Evolutionary conservation across 108 stramenopile species (phyloP), one percentile per base, ranked within the genome.

Genomic region (Cyclotella baltica): DNA sequence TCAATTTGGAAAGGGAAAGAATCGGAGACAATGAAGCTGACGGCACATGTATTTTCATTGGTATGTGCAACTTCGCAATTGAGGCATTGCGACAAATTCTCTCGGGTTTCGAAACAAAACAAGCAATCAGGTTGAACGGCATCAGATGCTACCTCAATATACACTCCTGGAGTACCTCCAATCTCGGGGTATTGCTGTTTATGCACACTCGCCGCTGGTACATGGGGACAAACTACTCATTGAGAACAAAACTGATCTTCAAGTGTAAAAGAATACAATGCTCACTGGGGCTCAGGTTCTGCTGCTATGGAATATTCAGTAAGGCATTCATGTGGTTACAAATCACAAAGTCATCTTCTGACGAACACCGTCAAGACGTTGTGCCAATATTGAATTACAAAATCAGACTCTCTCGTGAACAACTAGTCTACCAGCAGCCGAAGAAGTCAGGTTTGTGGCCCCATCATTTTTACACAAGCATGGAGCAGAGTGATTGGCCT

Each of bases 41-140:
- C 10, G 89, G 87, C 0, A 23, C 73, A 20, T 85, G 87, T 40
- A 63, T 63, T 19, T 66, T 68, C 11, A 72, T 97, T 36, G 96
- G 96, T 15, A 92, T 97, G 46, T 86, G 83, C 64, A 94, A 97
- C 62, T 97, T 97, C 36, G 77, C 83, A 23, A 72, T 76, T 3
- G 47, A 22, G 33, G 88, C 90, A 36, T 70, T 94, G 33, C 13
- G 40, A 3, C 62, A 70, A 36, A 80, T 97, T 27, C 80, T 95
- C 22, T 25, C 77, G 0, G 19, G 27, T 1, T 90, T 85, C 37
- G 27, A 52, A 22, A 78, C 89, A n/a, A 73, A 58, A 15, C 93
- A 94, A 18, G 34, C 84, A 1, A 73, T 94, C 96, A 97, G 83
- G 83, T 97, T 31, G 96, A 97, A 64, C 80, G 91, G 22, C 94